Base-by-base conservation (phyloP, 176 grass and related monocot species). In the Rhynchospora tenuis region DNA sequence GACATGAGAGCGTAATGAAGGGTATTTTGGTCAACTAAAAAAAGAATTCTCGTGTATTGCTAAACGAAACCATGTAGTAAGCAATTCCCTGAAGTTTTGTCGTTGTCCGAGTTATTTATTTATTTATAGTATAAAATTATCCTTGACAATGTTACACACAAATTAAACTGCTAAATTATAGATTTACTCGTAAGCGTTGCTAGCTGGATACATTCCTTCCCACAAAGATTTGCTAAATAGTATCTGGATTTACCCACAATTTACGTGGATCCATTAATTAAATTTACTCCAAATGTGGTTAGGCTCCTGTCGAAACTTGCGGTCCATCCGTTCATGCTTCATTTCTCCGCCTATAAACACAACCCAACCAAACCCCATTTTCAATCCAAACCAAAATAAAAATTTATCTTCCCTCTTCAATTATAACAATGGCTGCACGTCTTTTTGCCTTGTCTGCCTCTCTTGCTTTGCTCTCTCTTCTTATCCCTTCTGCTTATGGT, bases 281-380 rank as follows among this genome's bases (percentile, higher is more conserved):
- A 55, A 55, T 55, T 76, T 27, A 55, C 13, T 28, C 50, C 7
- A 52, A 56, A 56, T 55, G 52, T 22, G 31, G 71, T 74, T 74
- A 26, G 46, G 46, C 7, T 7, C 15, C 17, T 31, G 14, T 6
- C 23, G 24, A 5, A 56, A 55, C 15, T 29, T 56, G 50, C 50
- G 5, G 50, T 73, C 11, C 16, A 33, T 73, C 70, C 44, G 16
- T 15, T 69, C 28, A 43, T 2, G 24, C 14, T 12, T 52, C 13
- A 22, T 54, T 51, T 82, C 26, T 63, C 43, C 28, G 22, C 22
- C 23, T 82, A 82, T 82, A 82, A 82, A 82, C 67, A 52, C 60
- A 27, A 61, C 59, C 62, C 43, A 61, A 68, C 24, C 55, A 50
- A 42, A 63, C 31, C 4, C 57, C 33, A 26, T 64, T 23, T 62